phyloP scores from a whole-genome alignment of 202 grass and related monocot genomes.

The Carex sylvatica region DNA sequence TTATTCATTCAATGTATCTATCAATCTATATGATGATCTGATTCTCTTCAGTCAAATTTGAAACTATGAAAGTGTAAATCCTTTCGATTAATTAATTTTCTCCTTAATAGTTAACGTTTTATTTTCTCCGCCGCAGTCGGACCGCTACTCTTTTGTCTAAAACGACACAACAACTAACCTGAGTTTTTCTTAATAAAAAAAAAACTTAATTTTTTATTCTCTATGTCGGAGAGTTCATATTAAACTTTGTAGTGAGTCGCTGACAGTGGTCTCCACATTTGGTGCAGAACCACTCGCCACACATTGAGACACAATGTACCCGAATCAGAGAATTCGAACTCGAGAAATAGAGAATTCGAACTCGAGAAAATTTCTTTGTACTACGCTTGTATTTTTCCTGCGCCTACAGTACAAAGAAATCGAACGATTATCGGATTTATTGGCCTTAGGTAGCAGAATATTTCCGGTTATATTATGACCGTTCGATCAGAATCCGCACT shows the following conservation, averaged over 20 bases:
- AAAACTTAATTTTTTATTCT: background rate
- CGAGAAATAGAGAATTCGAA: background rate
- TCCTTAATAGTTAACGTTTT: background rate
- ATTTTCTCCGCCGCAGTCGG: background rate
- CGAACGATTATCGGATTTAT: background rate
- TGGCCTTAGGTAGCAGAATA: too few relatives aligned
- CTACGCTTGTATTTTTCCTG: background rate
- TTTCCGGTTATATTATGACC: too few relatives aligned
- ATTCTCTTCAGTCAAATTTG: background rate
- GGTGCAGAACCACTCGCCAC: background rate
- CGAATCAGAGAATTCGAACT: background rate
- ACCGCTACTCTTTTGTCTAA: background rate
- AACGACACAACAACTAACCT: background rate
- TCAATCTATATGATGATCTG: too few relatives aligned
- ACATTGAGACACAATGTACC: background rate
- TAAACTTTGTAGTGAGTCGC: background rate
- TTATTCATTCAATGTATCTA: background rate
- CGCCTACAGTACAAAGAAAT: background rate
- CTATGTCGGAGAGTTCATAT: too few relatives aligned
- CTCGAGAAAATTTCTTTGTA: background rate
- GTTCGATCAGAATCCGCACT: too few relatives aligned
- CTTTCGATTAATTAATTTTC: background rate
- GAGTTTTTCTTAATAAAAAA: background rate
- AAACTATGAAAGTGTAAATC: background rate
- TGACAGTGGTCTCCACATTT: background rate